Conservation (phyloP, 495 filamentous ascomycete genomes). For the Oleoguttula mirabilis region DNA sequence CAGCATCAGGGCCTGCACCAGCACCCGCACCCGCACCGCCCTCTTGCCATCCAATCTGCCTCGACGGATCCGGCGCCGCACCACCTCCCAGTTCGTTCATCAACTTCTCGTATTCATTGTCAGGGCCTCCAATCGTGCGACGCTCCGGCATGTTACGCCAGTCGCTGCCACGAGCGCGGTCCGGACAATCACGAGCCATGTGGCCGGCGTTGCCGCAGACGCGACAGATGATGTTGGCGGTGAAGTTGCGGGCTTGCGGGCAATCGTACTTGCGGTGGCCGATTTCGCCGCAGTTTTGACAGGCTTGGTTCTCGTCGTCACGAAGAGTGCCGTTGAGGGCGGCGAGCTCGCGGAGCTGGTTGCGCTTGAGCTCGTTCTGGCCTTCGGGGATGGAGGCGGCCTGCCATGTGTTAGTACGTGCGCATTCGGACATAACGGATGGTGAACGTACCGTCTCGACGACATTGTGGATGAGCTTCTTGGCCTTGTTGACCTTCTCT, state of each 20-base stretch:
- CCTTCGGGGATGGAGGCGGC: slow-evolving; percentile 96
- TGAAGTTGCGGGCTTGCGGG: slow-evolving; percentile 93
- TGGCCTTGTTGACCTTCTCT: slow-evolving; percentile 96
- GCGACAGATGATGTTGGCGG: slow-evolving; percentile 97
- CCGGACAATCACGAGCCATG: slow-evolving; percentile 88
- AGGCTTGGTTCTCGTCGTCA: slow-evolving; percentile 98
- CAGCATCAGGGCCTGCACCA: slow-evolving; percentile 23
- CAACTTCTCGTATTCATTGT: slow-evolving; percentile 93
- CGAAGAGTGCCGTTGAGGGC: slow-evolving; percentile 96
- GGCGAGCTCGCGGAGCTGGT: slow-evolving; percentile 92
- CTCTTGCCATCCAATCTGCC: slow-evolving; percentile 76
- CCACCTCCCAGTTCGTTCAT: slow-evolving; percentile 92
- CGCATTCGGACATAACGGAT: background rate
- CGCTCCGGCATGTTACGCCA: slow-evolving; percentile 68
- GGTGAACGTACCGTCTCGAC: slow-evolving; percentile 80
- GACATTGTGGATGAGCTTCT: slow-evolving; percentile 91
- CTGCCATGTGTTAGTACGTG: slow-evolving; percentile 37
- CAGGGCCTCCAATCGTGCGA: slow-evolving; percentile 68
- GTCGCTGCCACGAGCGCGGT: slow-evolving; percentile 75
- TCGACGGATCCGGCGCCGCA: slow-evolving; percentile 55
- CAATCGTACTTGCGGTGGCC: slow-evolving; percentile 99
- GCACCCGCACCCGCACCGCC: slow-evolving; percentile 34
- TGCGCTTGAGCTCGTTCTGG: slow-evolving; percentile 95
- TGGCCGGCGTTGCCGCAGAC: slow-evolving; percentile 92
- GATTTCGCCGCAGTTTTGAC: slow-evolving; percentile 99